Evolutionary conservation across 352 stramenopile genomes (phyloP).

Genomic region (Pseudoperonospora humuli): DNA sequence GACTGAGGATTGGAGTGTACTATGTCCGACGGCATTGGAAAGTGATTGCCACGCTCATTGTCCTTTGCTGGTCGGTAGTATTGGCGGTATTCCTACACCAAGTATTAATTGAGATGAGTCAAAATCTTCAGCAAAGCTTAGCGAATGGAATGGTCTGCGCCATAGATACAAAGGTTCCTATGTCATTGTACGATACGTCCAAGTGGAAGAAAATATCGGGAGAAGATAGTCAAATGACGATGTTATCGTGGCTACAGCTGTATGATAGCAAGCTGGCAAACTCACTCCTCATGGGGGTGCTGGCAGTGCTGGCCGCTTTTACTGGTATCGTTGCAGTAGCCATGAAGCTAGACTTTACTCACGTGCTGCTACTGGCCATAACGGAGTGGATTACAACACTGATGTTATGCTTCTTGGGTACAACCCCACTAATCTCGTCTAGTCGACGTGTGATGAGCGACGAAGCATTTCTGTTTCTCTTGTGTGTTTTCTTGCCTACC

Average conservation of each 20-base stretch:
- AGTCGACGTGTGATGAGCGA: slow-evolving; percentile 43
- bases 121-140: slow-evolving; percentile 34
- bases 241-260: slow-evolving; percentile 54
- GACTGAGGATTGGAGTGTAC: slow-evolving; percentile 61
- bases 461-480: slow-evolving; percentile 49
- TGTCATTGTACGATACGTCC: slow-evolving; percentile 43
- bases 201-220: slow-evolving; percentile 21
- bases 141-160: slow-evolving; percentile 36
- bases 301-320: slow-evolving; percentile 52
- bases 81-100: slow-evolving; percentile 55
- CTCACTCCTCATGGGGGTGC: slow-evolving; percentile 52
- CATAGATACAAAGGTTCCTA: slow-evolving; percentile 26
- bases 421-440: slow-evolving; percentile 37
- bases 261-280: slow-evolving; percentile 59
- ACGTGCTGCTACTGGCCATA: slow-evolving; percentile 49
- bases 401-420: slow-evolving; percentile 32
- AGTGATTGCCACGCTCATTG: slow-evolving; percentile 49
- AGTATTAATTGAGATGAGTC: slow-evolving; percentile 38
- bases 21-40: slow-evolving; percentile 75
- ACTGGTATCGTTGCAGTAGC: slow-evolving; percentile 60
- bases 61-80: slow-evolving; percentile 59
- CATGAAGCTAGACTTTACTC: slow-evolving; percentile 72
- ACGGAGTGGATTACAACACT: slow-evolving; percentile 57
- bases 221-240: slow-evolving; percentile 34
- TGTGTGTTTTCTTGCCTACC: slow-evolving; percentile 56